A percentile compares a stretch with the other conserved stretches of the same genome.
Conservation (phyloP, 306 rosid genomes). For the Senna siamea region DNA sequence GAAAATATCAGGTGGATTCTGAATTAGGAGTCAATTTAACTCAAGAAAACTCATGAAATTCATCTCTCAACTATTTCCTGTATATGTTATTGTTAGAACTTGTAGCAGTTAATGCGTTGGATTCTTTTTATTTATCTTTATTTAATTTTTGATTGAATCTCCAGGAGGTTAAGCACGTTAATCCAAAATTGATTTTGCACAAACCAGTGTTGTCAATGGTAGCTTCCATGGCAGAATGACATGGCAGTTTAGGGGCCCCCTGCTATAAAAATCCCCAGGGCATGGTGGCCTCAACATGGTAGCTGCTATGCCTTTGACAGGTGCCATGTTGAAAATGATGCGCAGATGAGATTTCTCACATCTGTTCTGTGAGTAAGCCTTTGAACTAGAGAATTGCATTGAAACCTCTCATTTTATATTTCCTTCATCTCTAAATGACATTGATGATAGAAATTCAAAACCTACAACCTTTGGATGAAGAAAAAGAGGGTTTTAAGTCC, state of each 20-base stretch:
- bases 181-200: too few relatives aligned
- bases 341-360: neutral
- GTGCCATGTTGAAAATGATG: neutral
- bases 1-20: neutral
- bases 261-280: neutral
- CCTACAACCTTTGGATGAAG: too few relatives aligned
- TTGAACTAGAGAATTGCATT: neutral
- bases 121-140: too few relatives aligned
- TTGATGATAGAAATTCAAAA: too few relatives aligned
- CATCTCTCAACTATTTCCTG: neutral
- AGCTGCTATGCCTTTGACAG: neutral
- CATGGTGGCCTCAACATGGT: neutral
- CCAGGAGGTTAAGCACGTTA: too few relatives aligned
- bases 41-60: neutral
- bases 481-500: too few relatives aligned
- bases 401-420: neutral
- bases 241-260: constrained; percentile 8
- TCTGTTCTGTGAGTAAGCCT: neutral
- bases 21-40: neutral
- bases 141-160: too few relatives aligned
- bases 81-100: constrained; percentile 3
- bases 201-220: constrained; percentile 6
- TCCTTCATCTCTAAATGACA: too few relatives aligned
- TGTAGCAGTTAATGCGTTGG: neutral
- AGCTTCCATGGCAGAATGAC: constrained; percentile 10